Conservation (phyloP, 345 rosid genomes). For the Euclidium syriacum region DNA sequence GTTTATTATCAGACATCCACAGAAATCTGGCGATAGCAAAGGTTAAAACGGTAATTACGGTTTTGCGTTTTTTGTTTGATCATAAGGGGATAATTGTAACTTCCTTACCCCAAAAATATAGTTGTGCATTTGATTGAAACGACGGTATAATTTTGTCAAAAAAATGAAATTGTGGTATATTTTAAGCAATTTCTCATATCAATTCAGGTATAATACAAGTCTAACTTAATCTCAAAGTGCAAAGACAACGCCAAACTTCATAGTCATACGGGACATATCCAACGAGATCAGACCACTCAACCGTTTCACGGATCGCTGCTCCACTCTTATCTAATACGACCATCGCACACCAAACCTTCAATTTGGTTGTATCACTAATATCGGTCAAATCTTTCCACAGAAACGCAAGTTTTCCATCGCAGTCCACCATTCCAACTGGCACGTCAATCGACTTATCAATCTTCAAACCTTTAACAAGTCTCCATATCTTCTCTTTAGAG, state of each 20-base stretch:
- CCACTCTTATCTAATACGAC: slow-evolving; percentile 40
- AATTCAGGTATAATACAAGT: too few species aligned
- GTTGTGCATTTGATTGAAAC: too few species aligned
- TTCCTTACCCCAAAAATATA: too few species aligned
- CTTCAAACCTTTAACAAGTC: slow-evolving; percentile 46
- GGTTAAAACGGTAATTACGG: too few species aligned
- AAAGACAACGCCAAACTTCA: slow-evolving; percentile 45
- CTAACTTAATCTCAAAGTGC: too few species aligned
- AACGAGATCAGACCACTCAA: slow-evolving; percentile 45
- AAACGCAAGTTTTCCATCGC: slow-evolving; percentile 60
- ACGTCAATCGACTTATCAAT: slow-evolving; percentile 37
- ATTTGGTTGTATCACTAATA: slow-evolving; percentile 9
- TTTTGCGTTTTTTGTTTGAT: too few species aligned
- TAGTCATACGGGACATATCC: slow-evolving; percentile 37
- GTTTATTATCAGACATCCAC: too few species aligned
- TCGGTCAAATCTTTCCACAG: slow-evolving; percentile 37
- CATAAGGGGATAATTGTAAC: too few species aligned
- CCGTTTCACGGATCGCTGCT: slow-evolving; percentile 44
- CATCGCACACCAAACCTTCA: slow-evolving; percentile 58
- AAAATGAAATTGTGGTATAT: too few species aligned
- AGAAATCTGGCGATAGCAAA: too few species aligned
- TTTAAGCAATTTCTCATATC: too few species aligned
- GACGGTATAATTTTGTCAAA: too few species aligned
- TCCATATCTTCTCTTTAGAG: slow-evolving; percentile 38
- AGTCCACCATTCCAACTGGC: slow-evolving; percentile 57